Base-by-base conservation (phyloP, 805 yeast species). In the Starmerella ratchasimensis region DNA sequence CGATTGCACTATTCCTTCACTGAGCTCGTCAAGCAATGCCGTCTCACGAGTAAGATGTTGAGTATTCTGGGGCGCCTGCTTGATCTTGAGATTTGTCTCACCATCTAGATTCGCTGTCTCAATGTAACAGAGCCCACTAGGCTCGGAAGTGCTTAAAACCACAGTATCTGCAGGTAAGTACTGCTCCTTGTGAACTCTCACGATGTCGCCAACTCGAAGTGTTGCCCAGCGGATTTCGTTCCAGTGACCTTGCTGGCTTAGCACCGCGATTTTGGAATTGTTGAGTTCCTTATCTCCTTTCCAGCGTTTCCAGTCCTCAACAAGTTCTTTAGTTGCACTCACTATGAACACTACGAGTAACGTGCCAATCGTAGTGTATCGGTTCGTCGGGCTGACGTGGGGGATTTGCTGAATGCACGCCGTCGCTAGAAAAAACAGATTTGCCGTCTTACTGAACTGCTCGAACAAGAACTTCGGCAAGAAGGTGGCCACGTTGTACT, bases 91-190 rank as follows among this genome's bases (percentile, higher is more conserved):
- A 57, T 90, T 90, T 0, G 99, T 93, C 58, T 90, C 99, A 40
- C 99, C 99, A 59, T 90, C 99, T 48, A 90, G 64, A 53, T 90
- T 90, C 0, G 98, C 94, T 1, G 99, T 90, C 59, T 90, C 99
- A 39, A 93, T 82, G 52, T 90, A 90, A 57, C 98, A 93, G 43
- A 90, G 65, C 2, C 98, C 99, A 59, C 88, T 97, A 0, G 99
- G 99, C 58, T 90, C 99, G 0, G 97, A 88, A 0, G 96, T 83
- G 18, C 90, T 74, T 24, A 90, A 56, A 14, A 93, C 59, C 14
- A 88, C 66, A 39, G 90, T 52, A 62, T 90, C 99, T 0, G 98
- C 97, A 0, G 99, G 99, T 40, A 90, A 71, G 0, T 94, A 77
- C 45, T 88, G 93, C 51, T 83, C 96, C 30, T 82, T 80, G 39